phyloP scores from a whole-genome alignment of 768 basidiomycete genomes.

The Lentinus tigrinus region DNA sequence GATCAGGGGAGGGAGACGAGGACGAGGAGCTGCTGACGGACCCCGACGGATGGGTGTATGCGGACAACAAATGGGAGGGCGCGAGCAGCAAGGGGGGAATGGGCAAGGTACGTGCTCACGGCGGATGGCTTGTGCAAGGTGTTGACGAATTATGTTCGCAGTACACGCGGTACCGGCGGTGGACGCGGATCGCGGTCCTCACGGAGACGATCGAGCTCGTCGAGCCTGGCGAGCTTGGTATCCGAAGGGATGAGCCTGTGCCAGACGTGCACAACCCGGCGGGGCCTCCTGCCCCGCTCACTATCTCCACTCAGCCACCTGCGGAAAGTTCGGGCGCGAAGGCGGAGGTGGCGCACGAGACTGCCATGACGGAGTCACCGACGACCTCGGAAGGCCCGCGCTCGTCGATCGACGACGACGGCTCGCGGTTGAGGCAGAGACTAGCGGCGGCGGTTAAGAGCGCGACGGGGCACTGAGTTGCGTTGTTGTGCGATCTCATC shows the following conservation, averaged over 20 bases:
- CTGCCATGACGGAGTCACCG: neutral
- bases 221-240: slow-evolving; percentile 29
- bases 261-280: neutral
- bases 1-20: slow-evolving; percentile 28
- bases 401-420: slow-evolving; percentile 16
- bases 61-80: slow-evolving; percentile 94
- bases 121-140: neutral
- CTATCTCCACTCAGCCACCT: neutral
- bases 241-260: slow-evolving; percentile 19
- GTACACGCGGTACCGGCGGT: slow-evolving; percentile 84
- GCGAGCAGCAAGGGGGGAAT: slow-evolving; percentile 74
- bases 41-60: slow-evolving; percentile 88
- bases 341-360: neutral
- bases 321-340: neutral
- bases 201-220: slow-evolving; percentile 68
- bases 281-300: neutral
- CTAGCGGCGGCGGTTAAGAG: slow-evolving; percentile 27
- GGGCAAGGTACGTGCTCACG: slow-evolving; percentile 61
- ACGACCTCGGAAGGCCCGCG: neutral
- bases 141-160: slow-evolving; percentile 25
- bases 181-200: slow-evolving; percentile 82
- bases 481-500: neutral
- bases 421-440: slow-evolving; percentile 21
- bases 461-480: neutral
- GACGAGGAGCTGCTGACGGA: slow-evolving; percentile 69